These are phyloP conservation scores for Kwoniella sp. DNA, from an alignment of 768 basidiomycete genomes.

Conservation along the genomic window DNA sequence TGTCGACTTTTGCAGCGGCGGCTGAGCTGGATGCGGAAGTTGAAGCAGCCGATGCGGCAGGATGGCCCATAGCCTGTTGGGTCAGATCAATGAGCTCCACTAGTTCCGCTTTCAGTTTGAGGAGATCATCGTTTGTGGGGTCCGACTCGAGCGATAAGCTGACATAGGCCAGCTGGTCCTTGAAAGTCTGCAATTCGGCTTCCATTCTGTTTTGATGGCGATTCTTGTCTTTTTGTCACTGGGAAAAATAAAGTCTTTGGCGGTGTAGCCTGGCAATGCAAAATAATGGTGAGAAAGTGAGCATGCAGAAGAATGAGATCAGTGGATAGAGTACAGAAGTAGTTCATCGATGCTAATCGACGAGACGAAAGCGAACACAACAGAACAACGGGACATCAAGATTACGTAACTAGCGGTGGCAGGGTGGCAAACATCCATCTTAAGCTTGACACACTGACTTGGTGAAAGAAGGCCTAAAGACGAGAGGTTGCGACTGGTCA, in stretches of 20 bases:
- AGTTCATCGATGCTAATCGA: too few species aligned
- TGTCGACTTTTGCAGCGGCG: slow-evolving; percentile 2
- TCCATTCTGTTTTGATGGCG: slow-evolving; percentile 46
- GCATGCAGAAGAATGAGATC: too few species aligned
- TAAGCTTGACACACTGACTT: too few species aligned
- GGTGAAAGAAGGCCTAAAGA: too few species aligned
- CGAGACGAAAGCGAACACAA: not conserved
- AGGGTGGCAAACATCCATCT: not conserved
- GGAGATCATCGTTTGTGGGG: slow-evolving; percentile 52
- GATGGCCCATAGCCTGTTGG: slow-evolving; percentile 40
- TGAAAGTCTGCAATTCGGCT: slow-evolving; percentile 54
- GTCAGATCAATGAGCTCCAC: slow-evolving; percentile 55
- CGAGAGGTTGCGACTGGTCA: not conserved
- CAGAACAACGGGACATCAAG: not conserved
- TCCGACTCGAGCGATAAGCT: slow-evolving; percentile 53
- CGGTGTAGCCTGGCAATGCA: too few species aligned
- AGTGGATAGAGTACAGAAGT: too few species aligned
- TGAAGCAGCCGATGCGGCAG: slow-evolving; percentile 14
- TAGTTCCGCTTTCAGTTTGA: slow-evolving; percentile 53
- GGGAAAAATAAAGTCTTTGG: too few species aligned
- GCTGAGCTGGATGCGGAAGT: slow-evolving; percentile 1
- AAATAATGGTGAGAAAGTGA: too few species aligned
- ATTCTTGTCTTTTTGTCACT: too few species aligned
- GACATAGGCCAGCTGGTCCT: slow-evolving; percentile 56
- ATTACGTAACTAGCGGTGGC: not conserved